These are phyloP conservation scores for Xylariaceae sp. DNA, from an alignment of 2,329 filamentous ascomycete genomes.

Conservation along the genomic window DNA sequence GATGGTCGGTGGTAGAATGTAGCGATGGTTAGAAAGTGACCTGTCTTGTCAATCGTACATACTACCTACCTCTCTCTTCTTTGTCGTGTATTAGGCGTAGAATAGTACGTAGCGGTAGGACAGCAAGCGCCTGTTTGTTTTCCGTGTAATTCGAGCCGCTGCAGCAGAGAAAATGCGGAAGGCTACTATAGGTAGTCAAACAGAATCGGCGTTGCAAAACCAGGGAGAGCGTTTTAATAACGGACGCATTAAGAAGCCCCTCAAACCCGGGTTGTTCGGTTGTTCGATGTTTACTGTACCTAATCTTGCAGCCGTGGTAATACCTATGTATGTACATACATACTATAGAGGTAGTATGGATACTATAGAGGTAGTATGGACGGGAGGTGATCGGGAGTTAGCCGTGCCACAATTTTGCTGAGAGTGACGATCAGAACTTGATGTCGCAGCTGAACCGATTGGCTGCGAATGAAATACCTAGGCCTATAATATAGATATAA, in stretches of 20 bases:
- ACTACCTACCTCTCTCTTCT: background rate
- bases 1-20: background rate
- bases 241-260: conserved; percentile 23
- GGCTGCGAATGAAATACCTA: background rate
- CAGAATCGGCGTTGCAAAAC: conserved; percentile 15
- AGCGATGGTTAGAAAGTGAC: background rate
- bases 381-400: background rate
- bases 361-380: no score
- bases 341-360: no score
- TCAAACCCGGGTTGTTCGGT: background rate
- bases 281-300: background rate
- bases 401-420: background rate
- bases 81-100: background rate
- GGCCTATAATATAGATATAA: background rate
- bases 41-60: background rate
- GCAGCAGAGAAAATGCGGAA: conserved; percentile 4
- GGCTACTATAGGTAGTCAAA: conserved; percentile 1
- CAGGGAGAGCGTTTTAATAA: conserved; percentile 30
- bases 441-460: conserved; percentile 22
- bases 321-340: no score
- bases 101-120: conserved; percentile 1
- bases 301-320: background rate
- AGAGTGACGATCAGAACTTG: background rate
- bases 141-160: conserved; percentile 7
- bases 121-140: conserved; percentile 5